These are phyloP conservation scores for Cryptococcus neoformans DNA, from an alignment of 1,284 basidiomycete genomes.

Conservation along the genomic window DNA sequence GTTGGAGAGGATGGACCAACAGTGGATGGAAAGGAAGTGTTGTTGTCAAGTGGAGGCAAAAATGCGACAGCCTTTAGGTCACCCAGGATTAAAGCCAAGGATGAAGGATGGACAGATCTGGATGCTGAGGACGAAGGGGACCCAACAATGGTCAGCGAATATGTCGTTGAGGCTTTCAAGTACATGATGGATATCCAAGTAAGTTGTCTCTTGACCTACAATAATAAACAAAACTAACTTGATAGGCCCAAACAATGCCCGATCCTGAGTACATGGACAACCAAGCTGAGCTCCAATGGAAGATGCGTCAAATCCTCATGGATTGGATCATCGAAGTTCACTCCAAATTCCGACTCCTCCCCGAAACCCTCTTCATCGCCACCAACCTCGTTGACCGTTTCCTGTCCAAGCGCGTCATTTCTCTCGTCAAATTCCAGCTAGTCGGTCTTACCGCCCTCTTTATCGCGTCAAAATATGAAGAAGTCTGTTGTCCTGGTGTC, in stretches of 20 bases:
- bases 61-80: constrained; percentile 18
- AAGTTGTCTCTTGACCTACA: constrained; percentile 18
- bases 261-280: constrained; percentile 86
- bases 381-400: constrained; percentile 97
- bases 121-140: constrained; percentile 93
- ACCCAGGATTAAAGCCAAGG: constrained; percentile 49
- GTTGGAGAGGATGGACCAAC: constrained; percentile 20
- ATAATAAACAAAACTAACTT: constrained; percentile 6
- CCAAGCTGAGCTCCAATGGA: constrained; percentile 88
- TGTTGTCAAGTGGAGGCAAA: constrained; percentile 28
- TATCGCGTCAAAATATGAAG: constrained; percentile 92
- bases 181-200: constrained; percentile 76
- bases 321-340: constrained; percentile 99
- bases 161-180: constrained; percentile 89
- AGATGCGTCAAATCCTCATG: constrained; percentile 88
- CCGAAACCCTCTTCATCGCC: constrained; percentile 93
- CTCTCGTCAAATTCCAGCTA: constrained; percentile 88
- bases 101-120: constrained; percentile 71
- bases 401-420: constrained; percentile 83
- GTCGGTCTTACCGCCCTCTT: constrained; percentile 94
- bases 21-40: constrained; percentile 34
- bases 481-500: constrained; percentile 88
- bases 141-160: constrained; percentile 95
- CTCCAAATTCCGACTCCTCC: constrained; percentile 85
- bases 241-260: constrained; percentile 75